Conservation (phyloP, 176 grass and related monocot species). For the Otatea glauca region DNA sequence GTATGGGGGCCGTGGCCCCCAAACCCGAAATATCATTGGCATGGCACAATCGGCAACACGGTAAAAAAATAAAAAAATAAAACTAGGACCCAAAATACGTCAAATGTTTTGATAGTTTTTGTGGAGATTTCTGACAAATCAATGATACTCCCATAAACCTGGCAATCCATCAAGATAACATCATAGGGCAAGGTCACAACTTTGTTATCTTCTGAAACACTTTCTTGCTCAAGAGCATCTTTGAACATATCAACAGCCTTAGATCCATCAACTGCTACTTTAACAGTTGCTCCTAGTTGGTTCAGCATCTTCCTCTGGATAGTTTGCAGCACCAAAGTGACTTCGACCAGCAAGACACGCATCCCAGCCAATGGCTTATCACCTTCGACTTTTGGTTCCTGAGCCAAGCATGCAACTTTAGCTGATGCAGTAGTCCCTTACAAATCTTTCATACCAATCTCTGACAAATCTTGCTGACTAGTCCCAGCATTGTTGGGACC, state of each 20-base stretch:
- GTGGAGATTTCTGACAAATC: too few species aligned
- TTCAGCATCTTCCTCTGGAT: constrained; percentile 51
- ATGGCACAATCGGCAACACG: too few species aligned
- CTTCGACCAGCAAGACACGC: constrained; percentile 66
- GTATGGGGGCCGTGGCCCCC: too few species aligned
- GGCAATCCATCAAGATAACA: constrained; percentile 79
- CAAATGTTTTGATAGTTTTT: too few species aligned
- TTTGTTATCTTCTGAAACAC: constrained; percentile 10
- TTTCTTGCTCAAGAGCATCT: constrained; percentile 48
- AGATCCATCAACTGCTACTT: constrained; percentile 53
- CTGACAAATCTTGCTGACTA: neutral
- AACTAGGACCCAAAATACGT: too few species aligned
- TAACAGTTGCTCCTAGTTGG: constrained; percentile 64
- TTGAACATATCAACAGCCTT: constrained; percentile 58
- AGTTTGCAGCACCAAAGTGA: constrained; percentile 44
- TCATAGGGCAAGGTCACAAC: constrained; percentile 39
- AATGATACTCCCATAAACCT: too few species aligned
- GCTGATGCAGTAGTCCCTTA: neutral
- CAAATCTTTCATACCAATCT: neutral
- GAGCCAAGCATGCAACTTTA: neutral
- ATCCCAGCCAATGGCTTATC: constrained; percentile 60
- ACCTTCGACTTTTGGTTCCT: constrained; percentile 17
- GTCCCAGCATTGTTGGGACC: neutral
- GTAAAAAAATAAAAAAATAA: too few species aligned
- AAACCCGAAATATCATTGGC: too few species aligned